These are phyloP conservation scores for Cicer bijugum DNA, from an alignment of 306 rosid species.

Conservation along the genomic window DNA sequence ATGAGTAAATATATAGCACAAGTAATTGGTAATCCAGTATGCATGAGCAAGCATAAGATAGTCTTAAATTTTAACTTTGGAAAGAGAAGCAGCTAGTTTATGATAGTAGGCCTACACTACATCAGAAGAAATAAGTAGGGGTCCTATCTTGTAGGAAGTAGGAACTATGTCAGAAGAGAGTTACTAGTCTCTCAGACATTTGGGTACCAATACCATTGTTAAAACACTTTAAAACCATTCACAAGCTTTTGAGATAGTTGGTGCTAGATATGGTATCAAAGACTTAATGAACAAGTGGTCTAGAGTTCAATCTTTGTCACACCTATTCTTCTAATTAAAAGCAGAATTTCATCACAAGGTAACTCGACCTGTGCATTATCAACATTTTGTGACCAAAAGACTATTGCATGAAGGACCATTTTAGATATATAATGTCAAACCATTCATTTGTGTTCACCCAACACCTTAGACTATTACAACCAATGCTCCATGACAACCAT, in stretches of 20 bases:
- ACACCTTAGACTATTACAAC: not conserved
- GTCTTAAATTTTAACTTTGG: constrained; percentile 12
- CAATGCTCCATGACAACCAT: not conserved
- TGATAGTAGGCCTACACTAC: not conserved
- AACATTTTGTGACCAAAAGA: not conserved
- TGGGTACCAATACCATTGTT: constrained; percentile 8
- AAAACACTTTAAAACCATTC: not conserved
- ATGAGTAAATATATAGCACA: constrained; percentile 13
- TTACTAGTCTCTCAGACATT: constrained; percentile 2
- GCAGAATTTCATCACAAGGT: not conserved
- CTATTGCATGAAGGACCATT: not conserved
- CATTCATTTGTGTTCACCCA: not conserved
- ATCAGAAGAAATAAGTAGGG: constrained; percentile 18
- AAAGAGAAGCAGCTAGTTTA: constrained; percentile 22
- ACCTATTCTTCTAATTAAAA: constrained; percentile 12
- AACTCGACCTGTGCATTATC: not conserved
- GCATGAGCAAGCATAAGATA: constrained; percentile 27
- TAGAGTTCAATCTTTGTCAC: not conserved
- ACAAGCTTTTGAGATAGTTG: not conserved
- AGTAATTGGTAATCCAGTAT: constrained; percentile 1
- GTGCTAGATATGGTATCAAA: constrained; percentile 7
- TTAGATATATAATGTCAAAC: not conserved
- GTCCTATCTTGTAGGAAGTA: not conserved
- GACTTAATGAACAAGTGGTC: not conserved
- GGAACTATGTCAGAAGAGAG: not conserved